Base-by-base conservation (phyloP, 768 basidiomycete genomes). In the Naganishia friedmannii region DNA sequence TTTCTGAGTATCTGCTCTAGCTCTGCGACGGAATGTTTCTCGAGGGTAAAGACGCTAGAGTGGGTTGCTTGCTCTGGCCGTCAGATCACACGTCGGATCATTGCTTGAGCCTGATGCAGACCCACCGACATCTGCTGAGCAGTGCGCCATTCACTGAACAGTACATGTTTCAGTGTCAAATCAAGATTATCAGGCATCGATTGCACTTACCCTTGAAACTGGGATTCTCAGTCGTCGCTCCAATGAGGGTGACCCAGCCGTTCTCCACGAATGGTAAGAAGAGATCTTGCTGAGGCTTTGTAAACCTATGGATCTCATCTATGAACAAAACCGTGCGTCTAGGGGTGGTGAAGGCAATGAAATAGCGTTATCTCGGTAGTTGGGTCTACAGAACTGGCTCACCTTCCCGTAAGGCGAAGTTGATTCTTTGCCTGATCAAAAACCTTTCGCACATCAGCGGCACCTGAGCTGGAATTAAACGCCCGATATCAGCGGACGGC, bases 181-280 rank as follows among this genome's bases (percentile, higher is more conserved):
- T 15, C 34, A 3, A 15, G 39, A 34, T n/a, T 32, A n/a, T 21
- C 1, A 19, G 39, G 0, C 13, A 9, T 2, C 13, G 28, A 39
- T 26, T 9, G 26, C 15, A 26, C 56, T 63, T 31, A 74, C 74
- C 70, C 73, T 89, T 90, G 83, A 93, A 93, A 0, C 90, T 91
- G 0, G 91, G 91, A 72, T 93, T 93, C 79, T 93, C 92, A 0
- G 91, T 93, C 3, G 91, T 93, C 0, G 91, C 90, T 31, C 90
- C 90, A 74, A 92, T 86, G 32, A 91, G 82, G 86, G 89, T 89
- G 29, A 92, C 86, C 71, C 85, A 85, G 0, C 92, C 91, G 69
- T 85, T 87, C 76, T 93, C 92, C 13, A 93, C 84, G 72, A 86
- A 91, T 0, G 91, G 91, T 15, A 93, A 83, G 79, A 93, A 91